Percentiles rank a stretch among this genome's conserved stretches.
phyloP scores from a whole-genome alignment of 2,329 filamentous ascomycete genomes.

The Nigrograna mackinnonii region DNA sequence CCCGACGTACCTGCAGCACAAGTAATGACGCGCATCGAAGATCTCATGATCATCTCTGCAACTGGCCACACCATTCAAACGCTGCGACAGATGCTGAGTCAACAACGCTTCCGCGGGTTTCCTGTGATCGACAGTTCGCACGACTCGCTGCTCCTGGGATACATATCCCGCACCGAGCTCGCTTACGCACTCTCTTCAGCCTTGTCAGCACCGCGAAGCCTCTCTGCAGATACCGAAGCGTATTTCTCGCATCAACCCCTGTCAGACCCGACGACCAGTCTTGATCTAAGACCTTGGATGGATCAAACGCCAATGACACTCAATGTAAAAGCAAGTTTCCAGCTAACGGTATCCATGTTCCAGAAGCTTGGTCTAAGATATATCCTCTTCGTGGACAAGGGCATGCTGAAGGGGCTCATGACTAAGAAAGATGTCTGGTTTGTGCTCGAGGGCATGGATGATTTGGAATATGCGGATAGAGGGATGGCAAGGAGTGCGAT shows the following conservation, averaged over 20 bases:
- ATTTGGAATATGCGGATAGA: constrained; percentile 27
- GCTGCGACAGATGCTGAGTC: constrained; percentile 70
- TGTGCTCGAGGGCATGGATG: constrained; percentile 69
- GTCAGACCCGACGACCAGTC: constrained; percentile 69
- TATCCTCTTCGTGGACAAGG: constrained; percentile 82
- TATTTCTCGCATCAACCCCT: constrained; percentile 85
- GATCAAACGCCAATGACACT: constrained; percentile 96
- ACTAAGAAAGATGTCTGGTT: constrained; percentile 99
- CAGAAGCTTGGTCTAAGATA: constrained; percentile 92
- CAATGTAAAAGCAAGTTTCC: constrained; percentile 73
- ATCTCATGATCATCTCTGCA: constrained; percentile 84
- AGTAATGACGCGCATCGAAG: constrained; percentile 91
- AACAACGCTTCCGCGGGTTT: constrained; percentile 84
- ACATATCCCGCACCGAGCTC: constrained; percentile 91
- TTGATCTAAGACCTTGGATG: constrained; percentile 97
- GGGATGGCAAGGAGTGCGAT: constrained; percentile 44
- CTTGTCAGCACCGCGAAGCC: constrained; percentile 57
- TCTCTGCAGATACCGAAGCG: constrained; percentile 73
- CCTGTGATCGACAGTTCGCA: constrained; percentile 81
- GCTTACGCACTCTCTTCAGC: constrained; percentile 75
- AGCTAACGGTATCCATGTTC: constrained; percentile 90
- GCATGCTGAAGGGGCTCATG: constrained; percentile 78
- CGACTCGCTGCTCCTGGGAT: constrained; percentile 81
- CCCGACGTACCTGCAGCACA: constrained; percentile 85
- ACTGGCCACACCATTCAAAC: constrained; percentile 84